phyloP scores from a whole-genome alignment of 106 monocot genomes.

The Amphibolis antarctica region DNA sequence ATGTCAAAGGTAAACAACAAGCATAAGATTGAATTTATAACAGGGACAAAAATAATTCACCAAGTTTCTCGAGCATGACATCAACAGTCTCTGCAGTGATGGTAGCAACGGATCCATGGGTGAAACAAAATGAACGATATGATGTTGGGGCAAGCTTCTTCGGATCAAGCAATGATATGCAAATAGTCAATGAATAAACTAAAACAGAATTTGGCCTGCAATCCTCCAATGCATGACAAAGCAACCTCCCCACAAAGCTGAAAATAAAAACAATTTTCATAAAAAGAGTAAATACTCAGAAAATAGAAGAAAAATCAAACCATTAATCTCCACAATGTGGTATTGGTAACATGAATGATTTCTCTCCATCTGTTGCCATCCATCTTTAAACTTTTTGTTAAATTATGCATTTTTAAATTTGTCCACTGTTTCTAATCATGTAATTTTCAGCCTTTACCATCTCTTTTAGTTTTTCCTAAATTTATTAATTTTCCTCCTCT shows the following conservation, averaged over 20 bases:
- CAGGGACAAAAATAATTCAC: background rate
- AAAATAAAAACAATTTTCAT: background rate
- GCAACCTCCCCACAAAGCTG: slow-evolving; percentile 17
- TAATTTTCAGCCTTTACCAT: too few species aligned
- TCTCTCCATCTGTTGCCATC: too few species aligned
- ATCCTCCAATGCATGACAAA: slow-evolving; percentile 15
- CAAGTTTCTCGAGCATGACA: slow-evolving; percentile 6
- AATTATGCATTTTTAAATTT: too few species aligned
- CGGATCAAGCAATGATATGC: slow-evolving; percentile 21
- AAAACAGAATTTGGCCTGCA: slow-evolving; percentile 16
- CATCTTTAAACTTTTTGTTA: too few species aligned
- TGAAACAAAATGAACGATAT: slow-evolving; percentile 3
- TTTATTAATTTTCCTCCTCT: too few species aligned
- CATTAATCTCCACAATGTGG: too few species aligned
- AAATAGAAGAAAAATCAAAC: too few species aligned
- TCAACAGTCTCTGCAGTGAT: slow-evolving; percentile 2
- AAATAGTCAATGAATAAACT: slow-evolving; percentile 16
- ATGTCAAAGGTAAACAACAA: too few species aligned
- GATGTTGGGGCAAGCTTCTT: slow-evolving; percentile 5
- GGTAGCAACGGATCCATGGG: slow-evolving; percentile 1
- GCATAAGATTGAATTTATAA: background rate
- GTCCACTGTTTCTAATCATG: too few species aligned
- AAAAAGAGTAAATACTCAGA: too few species aligned
- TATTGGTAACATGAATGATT: too few species aligned
- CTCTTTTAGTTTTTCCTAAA: too few species aligned